Conservation (phyloP, 2,329 filamentous ascomycete species). For the Catunica adiposa region DNA sequence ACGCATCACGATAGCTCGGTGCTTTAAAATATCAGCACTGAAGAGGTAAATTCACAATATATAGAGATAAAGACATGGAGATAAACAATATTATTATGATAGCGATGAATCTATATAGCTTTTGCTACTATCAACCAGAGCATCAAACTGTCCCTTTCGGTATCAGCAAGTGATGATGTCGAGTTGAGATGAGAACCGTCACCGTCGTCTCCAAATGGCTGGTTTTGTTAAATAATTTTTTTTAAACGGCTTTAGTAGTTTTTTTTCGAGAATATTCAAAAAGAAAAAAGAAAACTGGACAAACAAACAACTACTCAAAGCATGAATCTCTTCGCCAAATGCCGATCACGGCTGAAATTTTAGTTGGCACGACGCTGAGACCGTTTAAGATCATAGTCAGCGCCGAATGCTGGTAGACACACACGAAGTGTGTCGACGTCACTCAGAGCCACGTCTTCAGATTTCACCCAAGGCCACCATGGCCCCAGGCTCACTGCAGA, state of each 20-base stretch:
- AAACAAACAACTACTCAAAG: slow-evolving; percentile 9
- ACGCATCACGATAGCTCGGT: too few relatives aligned
- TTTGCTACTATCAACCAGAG: neutral
- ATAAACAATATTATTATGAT: neutral
- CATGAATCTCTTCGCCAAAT: slow-evolving; percentile 7
- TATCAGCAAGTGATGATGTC: neutral
- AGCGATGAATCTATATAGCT: neutral
- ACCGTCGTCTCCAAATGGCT: neutral
- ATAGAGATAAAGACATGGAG: neutral
- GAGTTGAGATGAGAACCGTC: neutral
- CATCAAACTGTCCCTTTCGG: slow-evolving; percentile 7
- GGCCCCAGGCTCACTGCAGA: slow-evolving; percentile 84
- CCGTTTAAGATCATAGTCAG: neutral
- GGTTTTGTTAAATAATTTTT: slow-evolving; percentile 1
- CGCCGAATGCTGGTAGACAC: slow-evolving; percentile 7
- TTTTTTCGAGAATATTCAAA: slow-evolving; percentile 1
- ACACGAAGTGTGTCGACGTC: slow-evolving; percentile 1
- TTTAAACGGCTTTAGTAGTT: slow-evolving; percentile 6
- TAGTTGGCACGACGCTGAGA: neutral
- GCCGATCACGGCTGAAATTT: neutral
- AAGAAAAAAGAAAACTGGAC: slow-evolving; percentile 7
- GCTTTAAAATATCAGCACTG: too few relatives aligned
- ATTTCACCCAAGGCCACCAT: slow-evolving; percentile 36
- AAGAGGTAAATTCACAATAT: too few relatives aligned
- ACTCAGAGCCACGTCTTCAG: slow-evolving; percentile 3